Evolutionary conservation across 2,329 filamentous ascomycete species (phyloP).

Genomic region (Scleromitrula shiraiana): DNA sequence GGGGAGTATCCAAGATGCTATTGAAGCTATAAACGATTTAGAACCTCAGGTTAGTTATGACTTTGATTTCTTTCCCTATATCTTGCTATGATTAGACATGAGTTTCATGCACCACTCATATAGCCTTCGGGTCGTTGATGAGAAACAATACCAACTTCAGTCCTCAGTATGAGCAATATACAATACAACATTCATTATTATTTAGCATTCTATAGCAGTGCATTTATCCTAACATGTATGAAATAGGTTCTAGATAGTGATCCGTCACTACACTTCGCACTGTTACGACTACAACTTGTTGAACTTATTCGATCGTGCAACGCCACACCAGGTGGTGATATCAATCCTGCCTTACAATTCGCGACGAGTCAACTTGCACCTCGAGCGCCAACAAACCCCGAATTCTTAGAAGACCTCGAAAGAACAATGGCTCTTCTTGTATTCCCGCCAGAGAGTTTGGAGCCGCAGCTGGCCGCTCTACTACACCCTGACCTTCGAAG

Average conservation of each 20-base stretch:
- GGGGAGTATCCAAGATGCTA: conserved; percentile 78
- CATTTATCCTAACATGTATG: background rate
- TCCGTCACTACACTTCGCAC: conserved; percentile 75
- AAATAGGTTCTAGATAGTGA: conserved; percentile 71
- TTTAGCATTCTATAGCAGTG: background rate
- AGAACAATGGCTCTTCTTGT: conserved; percentile 88
- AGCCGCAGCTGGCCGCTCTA: conserved; percentile 66
- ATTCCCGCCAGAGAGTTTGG: conserved; percentile 73
- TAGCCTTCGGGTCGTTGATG: conserved; percentile 80
- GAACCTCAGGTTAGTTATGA: conserved; percentile 73
- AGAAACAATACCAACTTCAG: conserved; percentile 71
- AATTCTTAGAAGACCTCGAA: conserved; percentile 82
- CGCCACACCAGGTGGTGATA: conserved; percentile 58
- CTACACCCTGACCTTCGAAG: conserved; percentile 72
- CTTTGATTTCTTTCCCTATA: conserved; percentile 10
- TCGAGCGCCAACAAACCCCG: conserved; percentile 69
- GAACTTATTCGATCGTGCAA: conserved; percentile 81
- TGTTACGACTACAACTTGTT: conserved; percentile 84
- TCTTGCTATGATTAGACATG: conserved; percentile 81
- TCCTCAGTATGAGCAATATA: conserved; percentile 70
- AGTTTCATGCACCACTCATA: conserved; percentile 99
- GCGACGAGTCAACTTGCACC: conserved; percentile 82
- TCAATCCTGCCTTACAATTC: conserved; percentile 70
- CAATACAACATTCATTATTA: conserved; percentile 11
- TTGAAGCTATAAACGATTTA: conserved; percentile 79